A percentile compares a stretch with the other conserved stretches of the same genome.
phyloP scores from a whole-genome alignment of 441 rosid species.

The Populus tomentosa region DNA sequence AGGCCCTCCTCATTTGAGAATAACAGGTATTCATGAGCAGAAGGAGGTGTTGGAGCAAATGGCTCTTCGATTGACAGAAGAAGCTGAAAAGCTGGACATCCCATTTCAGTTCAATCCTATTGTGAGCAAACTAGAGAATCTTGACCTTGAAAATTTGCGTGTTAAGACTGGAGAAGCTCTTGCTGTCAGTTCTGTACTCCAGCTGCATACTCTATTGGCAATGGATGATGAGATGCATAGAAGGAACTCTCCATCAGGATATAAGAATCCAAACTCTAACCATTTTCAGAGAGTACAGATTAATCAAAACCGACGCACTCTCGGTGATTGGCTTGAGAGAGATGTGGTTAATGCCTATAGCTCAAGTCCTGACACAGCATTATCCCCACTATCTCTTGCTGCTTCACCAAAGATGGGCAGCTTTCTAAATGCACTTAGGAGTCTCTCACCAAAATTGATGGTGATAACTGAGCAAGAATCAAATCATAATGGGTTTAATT shows the following conservation, averaged over 20 bases:
- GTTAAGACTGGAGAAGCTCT: constrained; percentile 77
- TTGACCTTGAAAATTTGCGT: constrained; percentile 47
- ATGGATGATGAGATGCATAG: constrained; percentile 41
- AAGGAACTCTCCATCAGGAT: constrained; percentile 36
- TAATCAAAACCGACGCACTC: constrained; percentile 41
- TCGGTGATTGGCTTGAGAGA: constrained; percentile 68
- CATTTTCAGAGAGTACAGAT: constrained; percentile 33
- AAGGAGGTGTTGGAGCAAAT: constrained; percentile 63
- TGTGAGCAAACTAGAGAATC: constrained; percentile 52
- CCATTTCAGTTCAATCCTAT: constrained; percentile 64
- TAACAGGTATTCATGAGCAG: constrained; percentile 63
- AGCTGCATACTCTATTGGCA: constrained; percentile 59
- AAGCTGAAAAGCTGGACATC: constrained; percentile 65
- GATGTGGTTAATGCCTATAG: constrained; percentile 31
- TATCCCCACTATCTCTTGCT: constrained; percentile 40
- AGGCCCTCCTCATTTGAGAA: constrained; percentile 74
- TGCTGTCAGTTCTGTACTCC: constrained; percentile 61
- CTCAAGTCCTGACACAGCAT: constrained; percentile 50
- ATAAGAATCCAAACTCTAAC: constrained; percentile 28
- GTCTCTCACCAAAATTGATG: constrained; percentile 76
- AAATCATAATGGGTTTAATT: constrained; percentile 56
- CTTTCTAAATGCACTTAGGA: constrained; percentile 63
- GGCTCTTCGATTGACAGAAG: constrained; percentile 51
- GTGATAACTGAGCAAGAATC: constrained; percentile 93
- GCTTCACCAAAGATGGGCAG: constrained; percentile 53